These are phyloP conservation scores for Gentiana dahurica DNA, from an alignment of 257 asterid species.

Conservation along the genomic window DNA sequence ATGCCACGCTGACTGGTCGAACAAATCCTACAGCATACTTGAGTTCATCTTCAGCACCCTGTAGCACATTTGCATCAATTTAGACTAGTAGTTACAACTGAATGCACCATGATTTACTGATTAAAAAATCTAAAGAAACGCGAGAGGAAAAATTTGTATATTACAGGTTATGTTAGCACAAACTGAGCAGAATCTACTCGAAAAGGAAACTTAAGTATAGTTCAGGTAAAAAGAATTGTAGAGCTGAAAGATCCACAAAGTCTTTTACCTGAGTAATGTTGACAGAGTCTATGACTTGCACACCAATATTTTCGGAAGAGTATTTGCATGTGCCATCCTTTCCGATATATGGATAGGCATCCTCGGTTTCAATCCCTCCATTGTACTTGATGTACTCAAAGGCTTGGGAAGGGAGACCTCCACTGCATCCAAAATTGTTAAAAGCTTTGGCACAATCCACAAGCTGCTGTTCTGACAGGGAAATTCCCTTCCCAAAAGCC, in stretches of 20 bases:
- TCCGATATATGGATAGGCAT: slow-evolving; percentile 78
- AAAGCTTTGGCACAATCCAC: slow-evolving; percentile 95
- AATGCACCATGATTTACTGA: too few relatives aligned
- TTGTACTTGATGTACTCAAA: slow-evolving; percentile 84
- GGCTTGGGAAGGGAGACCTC: slow-evolving; percentile 96
- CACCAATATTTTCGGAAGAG: slow-evolving; percentile 57
- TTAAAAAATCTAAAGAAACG: too few relatives aligned
- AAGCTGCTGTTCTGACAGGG: slow-evolving; percentile 95
- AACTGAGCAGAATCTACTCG: too few relatives aligned
- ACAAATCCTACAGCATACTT: slow-evolving; percentile 72
- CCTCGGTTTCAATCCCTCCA: slow-evolving; percentile 89
- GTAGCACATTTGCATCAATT: not conserved
- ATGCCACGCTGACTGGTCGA: slow-evolving; percentile 89
- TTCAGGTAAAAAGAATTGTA: too few relatives aligned
- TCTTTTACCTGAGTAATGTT: slow-evolving; percentile 77
- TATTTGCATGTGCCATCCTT: slow-evolving; percentile 57
- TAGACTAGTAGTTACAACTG: too few relatives aligned
- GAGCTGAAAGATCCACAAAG: not conserved
- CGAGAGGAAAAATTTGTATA: too few relatives aligned
- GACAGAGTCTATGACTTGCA: slow-evolving; percentile 61
- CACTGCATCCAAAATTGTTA: slow-evolving; percentile 90
- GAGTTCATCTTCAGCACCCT: slow-evolving; percentile 89
- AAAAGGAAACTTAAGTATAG: too few relatives aligned
- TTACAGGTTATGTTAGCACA: too few relatives aligned
- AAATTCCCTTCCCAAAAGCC: slow-evolving; percentile 63